Evolutionary conservation across 495 filamentous ascomycete species (phyloP), one percentile per base, ranked within the genome.

Genomic region (Talaromyces proteolyticus): DNA sequence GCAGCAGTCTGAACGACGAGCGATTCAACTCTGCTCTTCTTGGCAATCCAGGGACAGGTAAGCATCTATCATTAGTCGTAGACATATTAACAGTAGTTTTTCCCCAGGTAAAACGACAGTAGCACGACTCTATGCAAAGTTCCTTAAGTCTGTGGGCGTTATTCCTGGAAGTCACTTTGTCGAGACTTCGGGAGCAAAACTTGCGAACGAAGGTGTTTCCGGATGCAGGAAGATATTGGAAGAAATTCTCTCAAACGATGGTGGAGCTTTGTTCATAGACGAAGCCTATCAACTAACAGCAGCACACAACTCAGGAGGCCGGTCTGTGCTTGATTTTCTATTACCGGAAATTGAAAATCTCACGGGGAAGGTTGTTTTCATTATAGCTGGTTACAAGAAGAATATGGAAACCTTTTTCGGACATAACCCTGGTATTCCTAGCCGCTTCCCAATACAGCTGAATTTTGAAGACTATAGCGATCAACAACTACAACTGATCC

Each of bases 31-130:
- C 76, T 1, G 76, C 76, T 0, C 69, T 94, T 11, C 71, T 89
- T 0, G 88, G 89, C 1, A 94, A 92, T 63, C 89, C 89, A 0
- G 88, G 88, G 7, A 91, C 86, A 46, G 88, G 87, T n/a, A n/a
- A n/a, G n/a, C n/a, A n/a, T n/a, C n/a, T n/a, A n/a, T n/a, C n/a
- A n/a, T n/a, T n/a, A n/a, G n/a, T n/a, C n/a, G n/a, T n/a, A n/a
- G n/a, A n/a, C n/a, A n/a, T n/a, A n/a, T n/a, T n/a, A n/a, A n/a
- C n/a, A n/a, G n/a, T n/a, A n/a, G n/a, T n/a, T n/a, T n/a, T n/a
- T n/a, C n/a, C n/a, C n/a, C n/a, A n/a, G n/a, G n/a, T 81, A 94
- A 92, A 69, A 92, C 88, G 0, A 92, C 88, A 0, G 82, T 91
- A 12, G 87, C 88, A n/a, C 74, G 86, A 5, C 62, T 87, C 0